Evolutionary conservation across 441 rosid species (phyloP).

Genomic region (Metrosideros polymorpha): DNA sequence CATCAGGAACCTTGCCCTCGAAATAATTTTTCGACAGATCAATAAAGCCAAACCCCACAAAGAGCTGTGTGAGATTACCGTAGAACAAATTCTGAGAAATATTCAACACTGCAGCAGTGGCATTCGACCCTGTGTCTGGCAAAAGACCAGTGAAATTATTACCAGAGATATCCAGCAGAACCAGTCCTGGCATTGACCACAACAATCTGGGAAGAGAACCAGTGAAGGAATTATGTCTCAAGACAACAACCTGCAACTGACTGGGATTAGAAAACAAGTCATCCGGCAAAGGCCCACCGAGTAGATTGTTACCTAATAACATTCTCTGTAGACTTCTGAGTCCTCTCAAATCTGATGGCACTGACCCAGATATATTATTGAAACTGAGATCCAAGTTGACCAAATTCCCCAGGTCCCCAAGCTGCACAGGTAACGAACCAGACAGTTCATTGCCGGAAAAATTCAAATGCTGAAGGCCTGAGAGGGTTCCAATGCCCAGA

Average conservation of each 20-base stretch:
- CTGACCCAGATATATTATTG: not conserved
- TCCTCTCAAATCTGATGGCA: slow-evolving; percentile 5
- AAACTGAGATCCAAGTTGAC: slow-evolving; percentile 2
- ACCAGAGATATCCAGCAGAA: not conserved
- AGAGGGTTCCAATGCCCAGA: not conserved
- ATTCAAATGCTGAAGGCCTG: not conserved
- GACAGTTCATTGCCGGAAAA: slow-evolving; percentile 3
- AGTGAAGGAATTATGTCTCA: not conserved
- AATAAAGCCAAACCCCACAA: not conserved
- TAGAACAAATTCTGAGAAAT: not conserved
- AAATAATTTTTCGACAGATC: not conserved
- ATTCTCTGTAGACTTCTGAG: not conserved
- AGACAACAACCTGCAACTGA: not conserved
- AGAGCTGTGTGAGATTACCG: not conserved
- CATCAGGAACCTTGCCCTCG: not conserved
- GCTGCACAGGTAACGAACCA: slow-evolving; percentile 1
- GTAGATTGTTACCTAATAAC: slow-evolving; percentile 1
- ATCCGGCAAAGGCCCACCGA: not conserved
- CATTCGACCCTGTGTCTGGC: not conserved
- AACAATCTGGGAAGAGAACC: not conserved
- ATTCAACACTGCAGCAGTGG: not conserved
- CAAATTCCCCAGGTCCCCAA: slow-evolving; percentile 6
- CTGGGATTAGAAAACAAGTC: not conserved
- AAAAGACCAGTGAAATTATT: not conserved
- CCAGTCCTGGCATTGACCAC: slow-evolving; percentile 1